Conservation (phyloP, 2,329 filamentous ascomycete species). For the Penicillium sp. region DNA sequence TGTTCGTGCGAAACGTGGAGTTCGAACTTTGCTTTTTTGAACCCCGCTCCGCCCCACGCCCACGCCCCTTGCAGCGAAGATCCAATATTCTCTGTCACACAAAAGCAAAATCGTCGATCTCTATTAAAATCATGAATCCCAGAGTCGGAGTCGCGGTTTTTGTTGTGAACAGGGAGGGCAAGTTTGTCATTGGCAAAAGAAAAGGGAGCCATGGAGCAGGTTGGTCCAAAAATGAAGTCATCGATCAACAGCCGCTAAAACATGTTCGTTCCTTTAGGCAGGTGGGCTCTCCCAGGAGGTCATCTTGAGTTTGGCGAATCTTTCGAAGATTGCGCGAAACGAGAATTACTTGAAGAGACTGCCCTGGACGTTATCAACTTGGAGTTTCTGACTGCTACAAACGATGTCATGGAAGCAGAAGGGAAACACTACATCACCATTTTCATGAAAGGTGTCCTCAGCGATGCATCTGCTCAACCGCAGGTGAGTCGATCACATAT, state of each 20-base stretch:
- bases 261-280: slow-evolving; percentile 43
- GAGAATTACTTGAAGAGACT: slow-evolving; percentile 72
- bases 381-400: slow-evolving; percentile 62
- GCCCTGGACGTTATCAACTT: slow-evolving; percentile 57
- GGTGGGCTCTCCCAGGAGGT: slow-evolving; percentile 70
- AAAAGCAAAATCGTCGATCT: no score
- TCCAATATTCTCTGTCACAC: not conserved
- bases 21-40: not conserved
- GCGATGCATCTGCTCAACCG: slow-evolving; percentile 52
- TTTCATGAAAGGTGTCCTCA: slow-evolving; percentile 60
- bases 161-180: slow-evolving; percentile 42
- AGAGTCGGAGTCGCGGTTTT: slow-evolving; percentile 53
- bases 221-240: slow-evolving; percentile 19
- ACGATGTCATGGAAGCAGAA: slow-evolving; percentile 63
- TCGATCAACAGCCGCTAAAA: not conserved
- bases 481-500: slow-evolving; percentile 46
- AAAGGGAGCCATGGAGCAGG: slow-evolving; percentile 51
- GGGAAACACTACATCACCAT: slow-evolving; percentile 74
- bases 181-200: slow-evolving; percentile 51
- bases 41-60: not conserved
- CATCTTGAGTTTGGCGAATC: slow-evolving; percentile 72
- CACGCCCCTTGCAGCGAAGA: not conserved
- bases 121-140: slow-evolving; percentile 18
- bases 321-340: slow-evolving; percentile 61
- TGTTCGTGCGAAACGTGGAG: not conserved